Conservation (phyloP, 2,329 filamentous ascomycete species). For the Diaporthe citrichinensis region DNA sequence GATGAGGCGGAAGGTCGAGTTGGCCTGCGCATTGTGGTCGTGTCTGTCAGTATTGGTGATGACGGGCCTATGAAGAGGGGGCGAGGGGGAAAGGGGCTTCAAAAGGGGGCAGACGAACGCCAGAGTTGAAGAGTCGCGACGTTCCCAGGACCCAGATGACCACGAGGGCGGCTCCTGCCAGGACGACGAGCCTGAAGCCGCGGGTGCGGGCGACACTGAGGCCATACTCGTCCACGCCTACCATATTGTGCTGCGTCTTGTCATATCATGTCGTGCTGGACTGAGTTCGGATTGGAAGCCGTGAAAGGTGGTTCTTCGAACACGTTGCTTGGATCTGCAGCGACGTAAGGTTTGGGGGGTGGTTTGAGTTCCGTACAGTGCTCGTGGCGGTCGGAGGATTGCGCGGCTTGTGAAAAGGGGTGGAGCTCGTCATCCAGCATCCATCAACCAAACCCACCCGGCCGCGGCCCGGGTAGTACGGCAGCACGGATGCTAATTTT, state of each 20-base stretch:
- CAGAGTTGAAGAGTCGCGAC: constrained; percentile 33
- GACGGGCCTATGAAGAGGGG: not conserved
- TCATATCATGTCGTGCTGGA: constrained; percentile 17
- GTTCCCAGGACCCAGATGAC: constrained; percentile 38
- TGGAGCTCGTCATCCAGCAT: not conserved
- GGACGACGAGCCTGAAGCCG: constrained; percentile 33
- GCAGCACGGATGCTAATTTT: constrained; percentile 28
- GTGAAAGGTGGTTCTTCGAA: not conserved
- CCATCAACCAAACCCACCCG: not conserved
- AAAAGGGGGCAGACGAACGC: constrained; percentile 4
- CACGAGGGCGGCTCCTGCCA: constrained; percentile 36
- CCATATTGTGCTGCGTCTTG: constrained; percentile 30
- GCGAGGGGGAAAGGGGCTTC: not conserved
- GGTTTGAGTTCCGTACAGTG: not conserved
- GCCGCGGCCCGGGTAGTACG: constrained; percentile 14
- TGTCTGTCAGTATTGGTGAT: not conserved
- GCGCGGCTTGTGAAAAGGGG: constrained; percentile 13
- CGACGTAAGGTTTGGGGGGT: constrained; percentile 13
- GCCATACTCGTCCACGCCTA: constrained; percentile 34
- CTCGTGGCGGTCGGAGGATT: not conserved
- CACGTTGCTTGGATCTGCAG: constrained; percentile 4
- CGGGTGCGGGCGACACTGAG: constrained; percentile 34
- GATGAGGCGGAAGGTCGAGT: constrained; percentile 39
- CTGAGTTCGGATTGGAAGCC: too few species aligned
- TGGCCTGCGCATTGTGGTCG: constrained; percentile 4